Base-by-base conservation (phyloP, 495 filamentous ascomycete genomes). In the Cryomyces antarcticus region DNA sequence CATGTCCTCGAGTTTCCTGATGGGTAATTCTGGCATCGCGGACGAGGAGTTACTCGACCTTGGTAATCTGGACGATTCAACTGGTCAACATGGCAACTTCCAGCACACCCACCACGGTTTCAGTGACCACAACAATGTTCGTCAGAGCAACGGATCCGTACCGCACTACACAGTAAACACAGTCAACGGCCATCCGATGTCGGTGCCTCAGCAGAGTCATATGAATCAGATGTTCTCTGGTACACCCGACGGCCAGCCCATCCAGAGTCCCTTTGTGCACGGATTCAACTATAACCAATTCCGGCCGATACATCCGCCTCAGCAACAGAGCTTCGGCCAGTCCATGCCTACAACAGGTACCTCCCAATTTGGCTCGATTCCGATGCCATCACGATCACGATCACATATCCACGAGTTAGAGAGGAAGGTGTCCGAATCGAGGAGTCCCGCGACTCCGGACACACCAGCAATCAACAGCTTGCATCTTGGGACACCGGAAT, bases 221-320 rank as follows among this genome's bases (percentile, higher is more conserved):
- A 71, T 80, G 54, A 79, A 76, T 29, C 75, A 81, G 30, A 65
- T 77, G 43, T 93, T 75, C 57, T 93, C 86, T 28, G 78, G 78
- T 50, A 93, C 84, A 3, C 86, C 85, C 6, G 86, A 93, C 38
- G 82, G 82, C 24, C 76, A 79, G 38, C 84, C 85, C 4, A 86
- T 92, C 46, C 77, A 83, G 50, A 92, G 83, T 52, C 86, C 86
- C 0, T 94, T 86, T 49, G 68, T 78, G 28, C 72, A 82, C 39
- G 62, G 60, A 46, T 88, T 84, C 61, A 72, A 75, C 54, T 79
- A 78, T 44, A 66, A 71, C 9, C 80, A 82, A 48, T 83, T 78
- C 54, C 67, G 70, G 28, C 65, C 66, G 34, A 73, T 81, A 5
- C 48, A 43, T 24, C 39, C 42, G 28, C 17, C 17, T 24, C 17